Conservation (phyloP, 2,329 filamentous ascomycete species). For the Fusarium pininemorale region DNA sequence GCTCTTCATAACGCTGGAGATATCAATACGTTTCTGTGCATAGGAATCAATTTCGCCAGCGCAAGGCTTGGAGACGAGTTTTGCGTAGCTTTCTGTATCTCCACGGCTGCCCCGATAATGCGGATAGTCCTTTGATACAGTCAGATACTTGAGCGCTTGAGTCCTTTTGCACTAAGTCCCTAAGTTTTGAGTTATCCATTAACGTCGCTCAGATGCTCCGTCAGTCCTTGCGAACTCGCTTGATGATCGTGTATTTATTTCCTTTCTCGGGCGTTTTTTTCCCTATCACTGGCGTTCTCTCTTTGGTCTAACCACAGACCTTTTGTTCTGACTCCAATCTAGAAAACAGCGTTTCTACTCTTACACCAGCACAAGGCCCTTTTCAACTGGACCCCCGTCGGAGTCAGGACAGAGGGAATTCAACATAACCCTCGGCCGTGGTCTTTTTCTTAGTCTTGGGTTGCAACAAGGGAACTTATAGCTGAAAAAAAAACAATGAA, state of each 20-base stretch:
- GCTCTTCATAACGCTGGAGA: too few species aligned
- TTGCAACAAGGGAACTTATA: too few species aligned
- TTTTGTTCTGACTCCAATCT: too few species aligned
- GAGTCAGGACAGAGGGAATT: neutral
- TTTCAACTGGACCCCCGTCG: too few species aligned
- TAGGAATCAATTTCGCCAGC: neutral
- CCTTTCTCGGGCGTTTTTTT: neutral
- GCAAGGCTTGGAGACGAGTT: too few species aligned
- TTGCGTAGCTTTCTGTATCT: neutral
- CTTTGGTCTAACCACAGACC: too few species aligned
- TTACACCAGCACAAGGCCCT: too few species aligned
- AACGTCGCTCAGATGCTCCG: fast-evolving
- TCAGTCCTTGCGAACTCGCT: neutral
- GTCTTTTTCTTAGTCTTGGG: too few species aligned
- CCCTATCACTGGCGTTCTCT: too few species aligned
- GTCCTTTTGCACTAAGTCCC: neutral
- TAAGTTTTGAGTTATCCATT: neutral
- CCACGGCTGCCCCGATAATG: too few species aligned
- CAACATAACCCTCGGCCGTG: neutral
- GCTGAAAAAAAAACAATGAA: too few species aligned
- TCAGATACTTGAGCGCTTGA: neutral
- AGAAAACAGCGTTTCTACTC: too few species aligned
- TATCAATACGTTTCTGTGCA: neutral
- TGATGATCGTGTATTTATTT: neutral
- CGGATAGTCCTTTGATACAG: neutral